phyloP scores from a whole-genome alignment of 768 basidiomycete species.

The Chalciporus chontae region DNA sequence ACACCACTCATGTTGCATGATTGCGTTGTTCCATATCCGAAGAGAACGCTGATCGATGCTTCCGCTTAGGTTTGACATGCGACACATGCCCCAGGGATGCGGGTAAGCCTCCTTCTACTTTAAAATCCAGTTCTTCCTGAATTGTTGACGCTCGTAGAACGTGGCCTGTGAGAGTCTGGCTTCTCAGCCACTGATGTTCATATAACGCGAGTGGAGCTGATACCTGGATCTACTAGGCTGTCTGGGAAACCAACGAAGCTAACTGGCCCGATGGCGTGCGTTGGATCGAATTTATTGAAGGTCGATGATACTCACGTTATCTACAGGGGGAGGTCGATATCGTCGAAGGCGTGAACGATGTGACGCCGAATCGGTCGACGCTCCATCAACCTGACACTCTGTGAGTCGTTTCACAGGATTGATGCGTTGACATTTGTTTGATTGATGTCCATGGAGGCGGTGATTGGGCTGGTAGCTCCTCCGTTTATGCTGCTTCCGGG shows the following conservation, averaged over 20 bases:
- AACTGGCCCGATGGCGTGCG: constrained; percentile 28
- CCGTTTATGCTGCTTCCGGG: constrained; percentile 27
- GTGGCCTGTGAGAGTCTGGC: constrained; percentile 31
- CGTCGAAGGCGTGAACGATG: constrained; percentile 47
- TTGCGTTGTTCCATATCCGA: neutral
- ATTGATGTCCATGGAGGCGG: constrained; percentile 20
- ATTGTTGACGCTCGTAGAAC: constrained; percentile 23
- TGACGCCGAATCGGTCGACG: constrained; percentile 47
- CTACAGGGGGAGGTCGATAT: constrained; percentile 31
- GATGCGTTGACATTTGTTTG: neutral
- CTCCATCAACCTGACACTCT: constrained; percentile 41
- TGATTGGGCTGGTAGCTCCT: constrained; percentile 26
- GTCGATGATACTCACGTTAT: neutral
- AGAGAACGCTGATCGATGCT: neutral
- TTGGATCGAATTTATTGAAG: neutral
- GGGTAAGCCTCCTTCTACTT: constrained; percentile 19
- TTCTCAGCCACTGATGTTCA: neutral
- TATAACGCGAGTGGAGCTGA: constrained; percentile 9
- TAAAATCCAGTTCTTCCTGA: neutral
- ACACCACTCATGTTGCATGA: constrained; percentile 30
- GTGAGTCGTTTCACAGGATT: constrained; percentile 10
- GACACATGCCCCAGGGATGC: constrained; percentile 37
- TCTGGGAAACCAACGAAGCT: constrained; percentile 25
- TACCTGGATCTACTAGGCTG: constrained; percentile 18
- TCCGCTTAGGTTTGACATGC: constrained; percentile 29